Conservation (phyloP, 78 protist genomes). For the Dictyostelium capitatum region DNA sequence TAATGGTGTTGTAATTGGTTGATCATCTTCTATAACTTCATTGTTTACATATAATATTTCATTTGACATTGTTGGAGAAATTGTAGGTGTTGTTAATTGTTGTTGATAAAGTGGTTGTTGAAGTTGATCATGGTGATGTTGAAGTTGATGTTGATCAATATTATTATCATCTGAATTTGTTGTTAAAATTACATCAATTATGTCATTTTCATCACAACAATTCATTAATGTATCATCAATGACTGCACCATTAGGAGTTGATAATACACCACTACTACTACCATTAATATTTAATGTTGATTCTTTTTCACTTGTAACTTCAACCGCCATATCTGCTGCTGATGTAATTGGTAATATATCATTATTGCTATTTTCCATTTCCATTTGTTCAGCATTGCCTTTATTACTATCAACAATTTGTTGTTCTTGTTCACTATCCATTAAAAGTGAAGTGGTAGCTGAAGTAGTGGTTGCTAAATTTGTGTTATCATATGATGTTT, state of each 20-base stretch:
- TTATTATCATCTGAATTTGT: neutral
- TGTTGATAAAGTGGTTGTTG: neutral
- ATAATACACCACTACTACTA: neutral
- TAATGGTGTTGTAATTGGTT: neutral
- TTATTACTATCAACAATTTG: no score
- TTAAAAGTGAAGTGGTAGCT: no score
- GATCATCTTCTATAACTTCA: neutral
- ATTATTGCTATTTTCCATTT: neutral
- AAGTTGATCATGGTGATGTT: neutral
- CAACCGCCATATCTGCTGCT: neutral
- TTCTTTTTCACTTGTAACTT: neutral
- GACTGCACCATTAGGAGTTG: neutral
- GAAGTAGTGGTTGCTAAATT: no score
- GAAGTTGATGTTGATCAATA: no score
- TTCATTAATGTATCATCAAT: neutral
- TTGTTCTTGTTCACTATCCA: no score
- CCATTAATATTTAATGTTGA: neutral
- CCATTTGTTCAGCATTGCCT: no score
- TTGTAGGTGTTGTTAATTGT: neutral
- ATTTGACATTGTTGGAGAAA: slow-evolving; percentile 6
- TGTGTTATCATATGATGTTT: no score
- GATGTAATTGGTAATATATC: neutral
- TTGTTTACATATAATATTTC: slow-evolving; percentile 9
- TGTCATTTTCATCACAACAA: slow-evolving; percentile 9
- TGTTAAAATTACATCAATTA: slow-evolving; percentile 9